Percentiles rank a stretch among this genome's conserved stretches.
Evolutionary conservation across 2,329 filamentous ascomycete species (phyloP).

Genomic region (Fusarium annulatum): DNA sequence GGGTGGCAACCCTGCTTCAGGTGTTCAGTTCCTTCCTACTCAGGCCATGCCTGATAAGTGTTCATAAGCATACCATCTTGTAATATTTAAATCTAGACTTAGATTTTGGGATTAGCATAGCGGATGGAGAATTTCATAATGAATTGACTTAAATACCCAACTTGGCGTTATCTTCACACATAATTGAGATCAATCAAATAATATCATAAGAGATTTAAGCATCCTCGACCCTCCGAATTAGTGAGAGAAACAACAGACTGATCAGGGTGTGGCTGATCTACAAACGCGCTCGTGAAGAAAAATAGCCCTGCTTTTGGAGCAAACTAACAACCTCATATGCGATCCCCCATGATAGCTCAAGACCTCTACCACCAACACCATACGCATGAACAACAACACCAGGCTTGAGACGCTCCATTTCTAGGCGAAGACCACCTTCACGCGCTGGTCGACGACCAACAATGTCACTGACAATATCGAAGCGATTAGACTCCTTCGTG

Average conservation of each 20-base stretch:
- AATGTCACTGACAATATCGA: not conserved
- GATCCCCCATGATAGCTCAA: slow-evolving; percentile 9
- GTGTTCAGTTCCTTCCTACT: not conserved
- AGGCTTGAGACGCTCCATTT: not conserved
- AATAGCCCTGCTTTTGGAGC: not conserved
- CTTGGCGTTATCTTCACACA: no score
- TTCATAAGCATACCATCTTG: not conserved
- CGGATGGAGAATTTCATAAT: not conserved
- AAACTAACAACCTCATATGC: not conserved
- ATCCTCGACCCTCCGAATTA: fast-evolving
- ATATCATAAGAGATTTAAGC: fast-evolving
- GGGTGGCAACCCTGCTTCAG: not conserved
- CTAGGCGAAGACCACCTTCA: not conserved
- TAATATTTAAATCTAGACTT: not conserved
- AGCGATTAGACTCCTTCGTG: not conserved
- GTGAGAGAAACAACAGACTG: not conserved
- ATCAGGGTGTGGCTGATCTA: not conserved
- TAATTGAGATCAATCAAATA: no score
- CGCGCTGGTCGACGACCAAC: slow-evolving; percentile 3
- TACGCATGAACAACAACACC: not conserved
- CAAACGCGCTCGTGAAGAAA: not conserved
- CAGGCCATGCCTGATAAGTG: not conserved
- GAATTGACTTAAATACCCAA: not conserved
- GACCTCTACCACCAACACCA: not conserved
- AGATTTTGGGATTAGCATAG: not conserved